A percentile compares a stretch with the other conserved stretches of the same genome.
These are phyloP conservation scores for Aspergillus neoniger DNA, from an alignment of 2,329 filamentous ascomycete genomes.

Conservation along the genomic window DNA sequence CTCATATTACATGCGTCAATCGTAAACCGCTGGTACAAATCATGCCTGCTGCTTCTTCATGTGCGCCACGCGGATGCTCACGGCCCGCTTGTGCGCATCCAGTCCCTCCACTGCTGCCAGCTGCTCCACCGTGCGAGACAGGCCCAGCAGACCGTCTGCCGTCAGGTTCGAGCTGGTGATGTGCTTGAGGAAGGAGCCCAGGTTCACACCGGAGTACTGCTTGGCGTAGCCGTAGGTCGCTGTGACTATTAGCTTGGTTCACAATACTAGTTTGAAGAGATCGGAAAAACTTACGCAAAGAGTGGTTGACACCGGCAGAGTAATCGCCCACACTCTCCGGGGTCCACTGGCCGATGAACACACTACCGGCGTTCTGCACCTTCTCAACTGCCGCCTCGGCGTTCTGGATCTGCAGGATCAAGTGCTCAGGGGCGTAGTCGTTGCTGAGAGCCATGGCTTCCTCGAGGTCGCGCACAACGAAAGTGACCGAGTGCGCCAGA, in stretches of 20 bases:
- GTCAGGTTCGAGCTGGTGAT: conserved; percentile 94
- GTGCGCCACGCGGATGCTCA: conserved; percentile 62
- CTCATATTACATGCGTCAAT: conserved; percentile 12
- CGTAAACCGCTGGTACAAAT: conserved; percentile 9
- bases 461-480: conserved; percentile 69
- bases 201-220: conserved; percentile 96
- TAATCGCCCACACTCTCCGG: conserved; percentile 98
- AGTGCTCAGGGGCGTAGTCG: conserved; percentile 90
- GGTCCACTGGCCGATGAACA: conserved; percentile 95
- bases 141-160: conserved; percentile 77
- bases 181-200: conserved; percentile 95
- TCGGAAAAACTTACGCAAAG: conserved; percentile 71
- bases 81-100: conserved; percentile 82
- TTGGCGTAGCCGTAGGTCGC: conserved; percentile 97
- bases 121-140: conserved; percentile 89
- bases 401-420: conserved; percentile 85
- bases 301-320: conserved; percentile 96
- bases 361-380: conserved; percentile 91
- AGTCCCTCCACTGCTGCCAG: conserved; percentile 91
- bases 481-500: conserved; percentile 88
- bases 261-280: neutral
- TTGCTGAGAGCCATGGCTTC: conserved; percentile 85
- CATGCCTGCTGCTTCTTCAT: conserved; percentile 35
- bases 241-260: conserved; percentile 42
- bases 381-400: conserved; percentile 72